Evolutionary conservation across 2,329 filamentous ascomycete genomes (phyloP).

Genomic region (Teratosphaeria zuluensis): DNA sequence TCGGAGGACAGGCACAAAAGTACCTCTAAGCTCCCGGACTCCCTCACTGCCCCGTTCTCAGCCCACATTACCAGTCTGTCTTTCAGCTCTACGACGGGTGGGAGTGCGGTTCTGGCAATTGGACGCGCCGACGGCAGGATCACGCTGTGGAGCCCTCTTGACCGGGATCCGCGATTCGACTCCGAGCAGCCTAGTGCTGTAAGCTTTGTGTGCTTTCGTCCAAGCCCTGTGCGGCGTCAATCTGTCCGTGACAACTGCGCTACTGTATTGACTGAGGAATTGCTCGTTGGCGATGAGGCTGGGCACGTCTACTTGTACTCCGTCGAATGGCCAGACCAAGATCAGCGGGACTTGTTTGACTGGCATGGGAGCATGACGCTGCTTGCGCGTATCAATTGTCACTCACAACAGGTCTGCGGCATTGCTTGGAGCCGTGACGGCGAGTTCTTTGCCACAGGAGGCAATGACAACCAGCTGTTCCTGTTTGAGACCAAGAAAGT

Average conservation of each 20-base stretch:
- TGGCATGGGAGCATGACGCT: conserved; percentile 74
- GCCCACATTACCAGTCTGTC: conserved; percentile 69
- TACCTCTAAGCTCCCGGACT: conserved; percentile 34
- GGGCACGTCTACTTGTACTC: conserved; percentile 83
- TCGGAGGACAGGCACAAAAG: conserved; percentile 55
- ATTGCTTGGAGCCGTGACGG: conserved; percentile 78
- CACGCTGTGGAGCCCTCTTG: conserved; percentile 66
- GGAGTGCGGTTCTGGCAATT: conserved; percentile 72
- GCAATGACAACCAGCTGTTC: conserved; percentile 84
- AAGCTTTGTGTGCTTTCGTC: conserved; percentile 74
- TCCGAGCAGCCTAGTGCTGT: conserved; percentile 62
- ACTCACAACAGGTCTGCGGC: conserved; percentile 85
- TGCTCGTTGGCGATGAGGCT: conserved; percentile 74
- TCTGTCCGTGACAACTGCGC: conserved; percentile 42
- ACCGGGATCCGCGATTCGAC: conserved; percentile 62
- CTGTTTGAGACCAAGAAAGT: conserved; percentile 64
- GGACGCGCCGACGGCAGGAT: conserved; percentile 70
- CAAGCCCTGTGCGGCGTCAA: conserved; percentile 43
- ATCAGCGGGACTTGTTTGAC: conserved; percentile 54
- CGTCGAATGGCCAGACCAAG: conserved; percentile 64
- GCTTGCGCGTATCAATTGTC: conserved; percentile 65
- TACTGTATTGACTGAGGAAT: conserved; percentile 62
- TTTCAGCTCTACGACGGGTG: conserved; percentile 72
- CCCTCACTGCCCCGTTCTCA: conserved; percentile 42
- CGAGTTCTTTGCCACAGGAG: conserved; percentile 70